Conservation (phyloP, 2,329 filamentous ascomycete genomes). For the Paraphaeosphaeria minitans region DNA sequence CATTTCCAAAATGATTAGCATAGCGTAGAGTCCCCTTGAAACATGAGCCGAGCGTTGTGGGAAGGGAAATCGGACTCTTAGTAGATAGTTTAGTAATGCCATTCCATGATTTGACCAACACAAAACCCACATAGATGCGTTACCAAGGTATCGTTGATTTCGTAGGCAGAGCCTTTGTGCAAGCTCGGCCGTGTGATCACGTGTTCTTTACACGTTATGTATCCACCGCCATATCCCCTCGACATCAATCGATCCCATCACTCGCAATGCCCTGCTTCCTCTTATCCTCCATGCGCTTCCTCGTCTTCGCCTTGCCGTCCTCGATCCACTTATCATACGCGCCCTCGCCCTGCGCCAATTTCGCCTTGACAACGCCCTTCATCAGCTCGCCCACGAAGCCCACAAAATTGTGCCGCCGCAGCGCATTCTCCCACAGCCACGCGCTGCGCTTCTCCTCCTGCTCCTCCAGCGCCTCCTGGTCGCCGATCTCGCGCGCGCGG, state of each 20-base stretch:
- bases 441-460: constrained; percentile 83
- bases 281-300: constrained; percentile 54
- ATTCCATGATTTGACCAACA: background rate
- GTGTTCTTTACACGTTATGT: constrained; percentile 1
- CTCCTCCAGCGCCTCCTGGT: constrained; percentile 74
- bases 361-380: constrained; percentile 79
- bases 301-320: constrained; percentile 65
- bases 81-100: constrained; percentile 2
- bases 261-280: constrained; percentile 42
- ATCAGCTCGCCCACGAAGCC: constrained; percentile 90
- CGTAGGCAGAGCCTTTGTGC: background rate
- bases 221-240: background rate
- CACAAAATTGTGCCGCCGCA: constrained; percentile 93
- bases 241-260: constrained; percentile 23
- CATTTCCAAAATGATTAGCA: background rate
- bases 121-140: background rate
- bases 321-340: constrained; percentile 76
- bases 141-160: background rate
- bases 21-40: background rate
- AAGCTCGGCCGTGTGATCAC: background rate
- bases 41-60: background rate
- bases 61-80: background rate
- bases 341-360: constrained; percentile 68
- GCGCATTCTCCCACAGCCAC: constrained; percentile 94
- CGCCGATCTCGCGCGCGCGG: constrained; percentile 79